phyloP scores from a whole-genome alignment of 345 rosid genomes.

The Sapria himalayana region DNA sequence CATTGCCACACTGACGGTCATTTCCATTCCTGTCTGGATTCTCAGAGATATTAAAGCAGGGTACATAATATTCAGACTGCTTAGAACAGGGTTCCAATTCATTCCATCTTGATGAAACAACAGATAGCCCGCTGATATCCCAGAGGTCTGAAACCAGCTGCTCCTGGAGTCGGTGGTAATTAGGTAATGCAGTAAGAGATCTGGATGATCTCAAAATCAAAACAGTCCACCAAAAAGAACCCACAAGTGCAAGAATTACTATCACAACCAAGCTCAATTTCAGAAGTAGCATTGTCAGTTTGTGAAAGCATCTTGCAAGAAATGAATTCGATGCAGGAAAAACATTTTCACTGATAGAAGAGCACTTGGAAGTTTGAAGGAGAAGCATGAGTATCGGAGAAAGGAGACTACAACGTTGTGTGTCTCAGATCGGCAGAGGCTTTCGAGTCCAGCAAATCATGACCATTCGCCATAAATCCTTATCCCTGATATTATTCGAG shows the following conservation, averaged over 20 bases:
- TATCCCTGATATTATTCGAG: conserved; percentile 38
- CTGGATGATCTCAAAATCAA: conserved; percentile 54
- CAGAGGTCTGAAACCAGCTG: conserved; percentile 70
- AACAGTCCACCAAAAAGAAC: conserved; percentile 91
- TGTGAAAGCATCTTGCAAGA: conserved; percentile 33
- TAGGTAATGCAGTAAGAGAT: conserved; percentile 49
- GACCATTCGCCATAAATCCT: conserved; percentile 42
- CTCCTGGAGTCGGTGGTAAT: conserved; percentile 71
- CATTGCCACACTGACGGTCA: conserved; percentile 46
- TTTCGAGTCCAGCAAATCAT: conserved; percentile 50
- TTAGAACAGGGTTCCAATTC: conserved; percentile 55
- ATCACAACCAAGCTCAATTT: conserved; percentile 57
- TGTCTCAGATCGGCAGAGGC: conserved; percentile 28
- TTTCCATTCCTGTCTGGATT: conserved; percentile 30
- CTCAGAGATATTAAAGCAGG: conserved; percentile 65
- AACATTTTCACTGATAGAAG: conserved; percentile 34
- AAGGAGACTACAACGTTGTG: conserved; percentile 39
- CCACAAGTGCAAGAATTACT: conserved; percentile 40
- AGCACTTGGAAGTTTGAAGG: conserved; percentile 51
- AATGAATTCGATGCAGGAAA: conserved; percentile 34
- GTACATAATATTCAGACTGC: conserved; percentile 57
- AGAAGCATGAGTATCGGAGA: conserved; percentile 24
- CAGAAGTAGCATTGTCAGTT: conserved; percentile 29
- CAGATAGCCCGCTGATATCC: conserved; percentile 83
- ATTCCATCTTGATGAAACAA: conserved; percentile 47